Base-by-base conservation (phyloP, 23 red algal genomes). In the Porphyridium purpureum region DNA sequence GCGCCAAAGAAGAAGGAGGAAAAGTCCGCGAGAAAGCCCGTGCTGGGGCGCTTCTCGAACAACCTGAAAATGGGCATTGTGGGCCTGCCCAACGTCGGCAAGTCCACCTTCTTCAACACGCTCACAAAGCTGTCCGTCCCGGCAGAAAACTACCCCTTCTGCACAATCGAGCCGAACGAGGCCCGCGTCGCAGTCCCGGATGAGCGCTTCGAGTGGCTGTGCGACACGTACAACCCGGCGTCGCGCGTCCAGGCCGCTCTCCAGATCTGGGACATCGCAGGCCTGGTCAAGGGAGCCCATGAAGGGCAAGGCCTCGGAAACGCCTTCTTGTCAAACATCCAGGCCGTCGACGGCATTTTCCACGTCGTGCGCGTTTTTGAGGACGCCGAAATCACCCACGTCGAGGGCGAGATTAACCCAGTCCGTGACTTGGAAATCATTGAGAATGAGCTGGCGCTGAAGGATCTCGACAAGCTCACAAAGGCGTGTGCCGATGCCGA, bases 41-140 rank as follows among this genome's bases (percentile, higher is more conserved):
- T 85, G 5, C 55, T 98, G 0, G 90, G 90, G 2, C 67, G 90
- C 7, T 85, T 98, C 64, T 72, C 64, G 1, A 62, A 98, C 90
- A 79, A 82, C 57, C 66, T 98, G 26, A 98, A 98, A 49, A 98
- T 98, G 90, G 90, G 90, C 27, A 80, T 98, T 35, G 74, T 98
- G 14, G 90, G 90, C 8, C 55, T 98, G 31, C 90, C 90, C 2
- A 98, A 98, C 36, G 90, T 98, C 19, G 90, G 90, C 26, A 98
- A 98, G 38, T 86, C 79, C 26, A 81, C 90, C 1, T 86, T 98
- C 58, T 98, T 98, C 65, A 98, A 98, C 72, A 74, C 73, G 7
- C 60, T 98, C 7, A 70, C 79, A 14, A 80, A 85, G 40, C 61
- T 70, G 29, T 70, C 54, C 56, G 81, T 86, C 23, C 62, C 78